Percentiles rank a stretch among this genome's conserved stretches.
Conservation (phyloP, 2,329 filamentous ascomycete species). For the Pseudogymnoascus sp. region DNA sequence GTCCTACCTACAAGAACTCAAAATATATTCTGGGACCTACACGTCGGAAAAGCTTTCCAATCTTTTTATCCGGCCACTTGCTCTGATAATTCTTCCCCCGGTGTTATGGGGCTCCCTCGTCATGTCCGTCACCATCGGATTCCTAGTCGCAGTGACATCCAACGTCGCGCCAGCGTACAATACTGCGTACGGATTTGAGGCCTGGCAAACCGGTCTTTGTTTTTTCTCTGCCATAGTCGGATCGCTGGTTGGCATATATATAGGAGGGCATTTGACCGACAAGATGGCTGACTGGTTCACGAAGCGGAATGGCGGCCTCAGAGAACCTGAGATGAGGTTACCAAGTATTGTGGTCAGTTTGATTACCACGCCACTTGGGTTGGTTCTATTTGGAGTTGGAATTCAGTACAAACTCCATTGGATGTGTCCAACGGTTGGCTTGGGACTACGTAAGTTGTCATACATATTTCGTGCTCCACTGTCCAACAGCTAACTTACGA, state of each 20-base stretch:
- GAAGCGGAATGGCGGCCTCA: conserved; percentile 44
- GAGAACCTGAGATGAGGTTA: conserved; percentile 54
- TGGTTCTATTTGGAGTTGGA: conserved; percentile 41
- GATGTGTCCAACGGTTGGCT: conserved; percentile 48
- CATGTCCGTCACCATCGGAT: conserved; percentile 32
- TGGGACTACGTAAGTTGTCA: conserved; percentile 43
- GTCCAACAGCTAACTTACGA: background rate
- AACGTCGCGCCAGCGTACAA: conserved; percentile 41
- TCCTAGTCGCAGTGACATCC: conserved; percentile 43
- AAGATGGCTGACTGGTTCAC: conserved; percentile 34
- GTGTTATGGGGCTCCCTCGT: conserved; percentile 27
- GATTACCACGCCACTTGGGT: conserved; percentile 39
- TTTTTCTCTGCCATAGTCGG: conserved; percentile 18
- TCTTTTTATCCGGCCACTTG: conserved; percentile 34
- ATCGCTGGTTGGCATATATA: conserved; percentile 15
- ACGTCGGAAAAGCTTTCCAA: conserved; percentile 31
- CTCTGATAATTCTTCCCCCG: conserved; percentile 29
- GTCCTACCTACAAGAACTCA: conserved; percentile 14
- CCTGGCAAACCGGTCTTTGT: conserved; percentile 28
- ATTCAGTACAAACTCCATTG: conserved; percentile 41
- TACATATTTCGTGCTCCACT: conserved; percentile 20
- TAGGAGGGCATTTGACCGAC: conserved; percentile 16
- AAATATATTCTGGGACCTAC: conserved; percentile 16
- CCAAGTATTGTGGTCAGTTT: conserved; percentile 44
- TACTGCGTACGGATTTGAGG: conserved; percentile 35